Evolutionary conservation across 805 yeast genomes (phyloP).

Genomic region (Wickerhamomyces hampshirensis): DNA sequence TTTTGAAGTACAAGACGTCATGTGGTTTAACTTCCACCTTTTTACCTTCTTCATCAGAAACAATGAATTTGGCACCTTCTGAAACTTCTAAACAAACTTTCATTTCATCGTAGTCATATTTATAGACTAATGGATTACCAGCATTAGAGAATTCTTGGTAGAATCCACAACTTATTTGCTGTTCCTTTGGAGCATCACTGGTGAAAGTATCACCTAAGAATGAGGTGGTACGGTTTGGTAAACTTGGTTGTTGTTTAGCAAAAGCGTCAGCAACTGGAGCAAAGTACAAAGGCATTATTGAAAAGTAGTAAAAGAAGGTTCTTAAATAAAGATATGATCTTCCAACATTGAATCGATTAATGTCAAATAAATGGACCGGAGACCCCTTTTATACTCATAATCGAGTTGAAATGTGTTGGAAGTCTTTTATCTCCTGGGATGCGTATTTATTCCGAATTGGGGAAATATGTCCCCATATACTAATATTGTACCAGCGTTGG

Average conservation of each 20-base stretch:
- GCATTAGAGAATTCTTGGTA: slow-evolving; percentile 51
- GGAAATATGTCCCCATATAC: background rate
- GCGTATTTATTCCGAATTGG: background rate
- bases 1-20: slow-evolving; percentile 62
- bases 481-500: too few species aligned
- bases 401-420: too few species aligned
- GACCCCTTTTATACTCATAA: too few species aligned
- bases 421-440: too few species aligned
- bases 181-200: slow-evolving; percentile 54
- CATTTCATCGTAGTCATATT: slow-evolving; percentile 65
- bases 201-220: slow-evolving; percentile 64
- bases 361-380: too few species aligned
- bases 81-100: slow-evolving; percentile 50
- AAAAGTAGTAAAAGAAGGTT: too few species aligned
- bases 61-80: slow-evolving; percentile 49
- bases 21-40: slow-evolving; percentile 56
- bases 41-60: slow-evolving; percentile 62
- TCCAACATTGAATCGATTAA: too few species aligned
- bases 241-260: slow-evolving; percentile 52
- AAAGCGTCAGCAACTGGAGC: slow-evolving; percentile 48
- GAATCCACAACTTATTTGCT: slow-evolving; percentile 63
- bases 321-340: too few species aligned
- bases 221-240: slow-evolving; percentile 63
- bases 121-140: slow-evolving; percentile 66
- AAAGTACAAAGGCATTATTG: slow-evolving; percentile 34